phyloP scores from a whole-genome alignment of 73 alveolate species.

The Halteria grandinella region DNA sequence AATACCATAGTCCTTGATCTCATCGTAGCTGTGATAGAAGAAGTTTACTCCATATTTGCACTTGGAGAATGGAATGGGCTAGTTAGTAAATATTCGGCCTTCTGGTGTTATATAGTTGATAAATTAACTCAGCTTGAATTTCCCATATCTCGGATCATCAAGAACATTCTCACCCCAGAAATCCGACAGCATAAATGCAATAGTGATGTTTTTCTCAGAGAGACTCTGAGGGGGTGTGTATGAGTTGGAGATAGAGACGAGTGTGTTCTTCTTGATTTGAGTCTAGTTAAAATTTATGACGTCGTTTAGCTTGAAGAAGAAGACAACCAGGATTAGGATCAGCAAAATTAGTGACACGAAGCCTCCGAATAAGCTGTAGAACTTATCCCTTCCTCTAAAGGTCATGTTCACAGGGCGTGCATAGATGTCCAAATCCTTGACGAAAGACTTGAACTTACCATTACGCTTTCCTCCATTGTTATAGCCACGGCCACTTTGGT shows the following conservation, averaged over 20 bases:
- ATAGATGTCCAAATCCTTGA: conserved; percentile 24
- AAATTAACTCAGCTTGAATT: neutral
- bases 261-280: conserved; percentile 37
- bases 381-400: conserved; percentile 36
- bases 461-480: no score
- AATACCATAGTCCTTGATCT: neutral
- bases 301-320: conserved; percentile 7
- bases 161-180: neutral
- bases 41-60: conserved; percentile 12
- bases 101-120: neutral
- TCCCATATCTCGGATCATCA: conserved; percentile 30
- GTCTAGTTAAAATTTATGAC: neutral
- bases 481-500: no score
- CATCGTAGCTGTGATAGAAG: neutral
- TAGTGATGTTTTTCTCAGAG: conserved; percentile 11
- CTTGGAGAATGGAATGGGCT: conserved; percentile 11
- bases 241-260: conserved; percentile 2
- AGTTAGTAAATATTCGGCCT: neutral
- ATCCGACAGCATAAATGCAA: conserved; percentile 37
- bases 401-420: conserved; percentile 44
- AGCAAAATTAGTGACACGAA: conserved; percentile 2
- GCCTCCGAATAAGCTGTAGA: conserved; percentile 27
- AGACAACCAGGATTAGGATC: neutral
- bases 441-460: no score
- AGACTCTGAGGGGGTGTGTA: conserved; percentile 21